Evolutionary conservation across 768 basidiomycete genomes (phyloP).

Genomic region (Pleurotus tuber-regium): DNA sequence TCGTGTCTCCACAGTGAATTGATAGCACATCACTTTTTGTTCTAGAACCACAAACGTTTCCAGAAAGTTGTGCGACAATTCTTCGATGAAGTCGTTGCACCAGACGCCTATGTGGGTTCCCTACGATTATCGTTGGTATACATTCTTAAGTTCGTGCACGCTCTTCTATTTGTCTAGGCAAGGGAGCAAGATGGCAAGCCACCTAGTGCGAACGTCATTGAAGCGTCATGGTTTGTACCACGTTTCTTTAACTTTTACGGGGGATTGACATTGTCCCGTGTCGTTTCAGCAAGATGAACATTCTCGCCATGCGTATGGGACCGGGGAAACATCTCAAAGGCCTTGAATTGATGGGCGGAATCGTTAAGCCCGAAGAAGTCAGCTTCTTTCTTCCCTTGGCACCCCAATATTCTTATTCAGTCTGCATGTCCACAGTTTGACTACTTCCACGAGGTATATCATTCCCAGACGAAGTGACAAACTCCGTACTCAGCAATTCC

Average conservation of each 20-base stretch:
- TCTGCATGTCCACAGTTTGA: constrained; percentile 53
- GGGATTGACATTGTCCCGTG: background rate
- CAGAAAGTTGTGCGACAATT: constrained; percentile 62
- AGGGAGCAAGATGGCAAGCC: constrained; percentile 67
- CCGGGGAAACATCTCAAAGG: constrained; percentile 93
- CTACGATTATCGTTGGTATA: too few species aligned
- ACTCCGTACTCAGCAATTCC: background rate
- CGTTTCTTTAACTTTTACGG: background rate
- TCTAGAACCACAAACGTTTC: constrained; percentile 52
- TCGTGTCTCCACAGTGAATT: background rate
- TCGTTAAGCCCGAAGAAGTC: constrained; percentile 77
- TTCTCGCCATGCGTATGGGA: constrained; percentile 92
- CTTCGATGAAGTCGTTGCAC: constrained; percentile 60
- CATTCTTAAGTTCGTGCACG: too few species aligned
- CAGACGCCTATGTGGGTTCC: constrained; percentile 35
- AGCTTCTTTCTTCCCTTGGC: constrained; percentile 8
- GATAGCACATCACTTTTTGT: background rate
- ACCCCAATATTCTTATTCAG: background rate
- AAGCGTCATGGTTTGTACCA: constrained; percentile 56
- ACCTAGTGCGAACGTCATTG: constrained; percentile 55
- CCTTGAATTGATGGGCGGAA: constrained; percentile 72
- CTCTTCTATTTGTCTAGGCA: constrained; percentile 29
- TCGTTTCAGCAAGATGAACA: constrained; percentile 41
- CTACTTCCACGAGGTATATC: constrained; percentile 77
- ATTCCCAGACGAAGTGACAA: background rate